Evolutionary conservation across 495 filamentous ascomycete genomes (phyloP), one percentile per base, ranked within the genome.

Genomic region (Extremus antarcticus): DNA sequence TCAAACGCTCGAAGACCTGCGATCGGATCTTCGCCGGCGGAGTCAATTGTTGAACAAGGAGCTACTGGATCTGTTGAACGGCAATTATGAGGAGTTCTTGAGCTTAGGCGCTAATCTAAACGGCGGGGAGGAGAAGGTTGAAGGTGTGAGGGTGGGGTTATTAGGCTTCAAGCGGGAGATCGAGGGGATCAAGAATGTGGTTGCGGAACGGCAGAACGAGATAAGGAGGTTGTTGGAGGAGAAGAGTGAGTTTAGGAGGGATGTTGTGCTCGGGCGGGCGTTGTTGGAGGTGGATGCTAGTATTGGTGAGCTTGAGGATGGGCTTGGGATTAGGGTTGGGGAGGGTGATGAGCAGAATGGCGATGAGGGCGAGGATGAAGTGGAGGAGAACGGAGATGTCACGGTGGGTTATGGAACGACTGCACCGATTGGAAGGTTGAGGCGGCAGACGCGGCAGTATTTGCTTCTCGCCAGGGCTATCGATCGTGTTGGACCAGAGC

Each of bases 1-100:
- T 65, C 92, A 98, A 66, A 95, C 88, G 1, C 86, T 99, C 47
- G 91, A 95, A 67, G 94, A 99, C 68, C 75, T 99, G 17, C 86
- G 90, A 16, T 68, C 82, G 24, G 94, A 99, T 61, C 75, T 99
- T 2, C 82, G 89, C 16, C 75, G 84, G 43, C 77, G 92, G 22
- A 82, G 80, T 54, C 78, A 85, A 58, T 74, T 81, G 17, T 78
- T 97, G 47, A 83, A 79, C 57, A 82, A 83, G 53, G 91, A 99
- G 67, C 73, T 99, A 9, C 75, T 97, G 3, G 90, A 95, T 66
- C 78, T 97, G 1, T 90, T 99, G 57, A 97, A 97, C 65, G 76
- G 84, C 25, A 90, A 97, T 68, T 96, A 96, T 66, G 81, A 85
- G 40, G 87, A 91, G 60, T 97, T 97, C 61, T 66, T 99, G 1